Evolutionary conservation across 1,284 basidiomycete genomes (phyloP).

Genomic region (Apiotrichum porosum): DNA sequence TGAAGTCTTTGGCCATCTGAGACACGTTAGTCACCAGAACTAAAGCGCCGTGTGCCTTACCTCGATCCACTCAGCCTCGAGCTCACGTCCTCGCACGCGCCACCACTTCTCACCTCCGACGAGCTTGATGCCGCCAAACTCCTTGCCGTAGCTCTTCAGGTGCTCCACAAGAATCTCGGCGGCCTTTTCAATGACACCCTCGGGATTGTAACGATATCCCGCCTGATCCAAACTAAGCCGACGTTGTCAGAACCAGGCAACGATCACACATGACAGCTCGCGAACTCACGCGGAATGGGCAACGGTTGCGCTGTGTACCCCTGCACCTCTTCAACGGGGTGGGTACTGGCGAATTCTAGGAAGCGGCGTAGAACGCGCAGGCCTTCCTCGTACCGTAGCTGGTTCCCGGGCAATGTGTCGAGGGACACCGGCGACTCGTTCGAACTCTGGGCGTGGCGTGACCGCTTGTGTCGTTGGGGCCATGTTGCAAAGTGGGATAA

Average conservation of each 20-base stretch:
- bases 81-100: slow-evolving; percentile 72
- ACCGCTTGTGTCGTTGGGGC: slow-evolving; percentile 15
- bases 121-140: slow-evolving; percentile 37
- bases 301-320: slow-evolving; percentile 47
- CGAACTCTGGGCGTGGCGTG: not conserved
- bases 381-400: slow-evolving; percentile 46
- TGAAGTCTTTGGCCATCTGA: slow-evolving; percentile 51
- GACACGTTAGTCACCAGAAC: not conserved
- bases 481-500: slow-evolving; percentile 34
- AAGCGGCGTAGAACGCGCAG: slow-evolving; percentile 40
- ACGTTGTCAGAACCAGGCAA: not conserved
- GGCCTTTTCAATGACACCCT: slow-evolving; percentile 36
- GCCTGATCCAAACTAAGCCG: slow-evolving; percentile 40
- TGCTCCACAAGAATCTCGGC: slow-evolving; percentile 44
- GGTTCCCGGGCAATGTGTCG: slow-evolving; percentile 28
- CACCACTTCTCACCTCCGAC: slow-evolving; percentile 91
- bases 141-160: slow-evolving; percentile 34
- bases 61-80: slow-evolving; percentile 84
- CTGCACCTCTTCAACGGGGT: slow-evolving; percentile 49
- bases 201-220: slow-evolving; percentile 43
- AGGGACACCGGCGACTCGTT: slow-evolving; percentile 1
- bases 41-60: slow-evolving; percentile 20
- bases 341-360: slow-evolving; percentile 38
- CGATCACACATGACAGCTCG: too few relatives aligned
- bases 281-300: slow-evolving; percentile 41